Evolutionary conservation across 805 yeast genomes (phyloP), one percentile per base, ranked within the genome.

Genomic region (Zygotorulaspora sp.): DNA sequence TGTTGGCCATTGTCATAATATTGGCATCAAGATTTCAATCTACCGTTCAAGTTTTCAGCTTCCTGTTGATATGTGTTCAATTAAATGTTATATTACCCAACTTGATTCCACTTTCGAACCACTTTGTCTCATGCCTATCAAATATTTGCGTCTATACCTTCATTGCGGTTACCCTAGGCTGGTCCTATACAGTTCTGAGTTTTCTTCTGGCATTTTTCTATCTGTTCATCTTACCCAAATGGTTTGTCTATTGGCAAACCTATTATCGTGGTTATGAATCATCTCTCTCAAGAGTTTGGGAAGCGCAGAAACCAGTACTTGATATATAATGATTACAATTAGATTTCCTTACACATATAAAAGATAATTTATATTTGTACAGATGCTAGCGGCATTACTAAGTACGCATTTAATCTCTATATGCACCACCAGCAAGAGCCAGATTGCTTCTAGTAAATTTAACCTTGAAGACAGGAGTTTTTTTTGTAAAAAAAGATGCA

Each of bases 351-450:
- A 21, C 10, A 21, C 43, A 32, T n/a, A n/a, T n/a, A n/a, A n/a
- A n/a, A n/a, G n/a, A n/a, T n/a, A n/a, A n/a, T n/a, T n/a, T n/a
- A n/a, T 13, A 23, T 7, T 10, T 21, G 10, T 21, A 21, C 13
- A 23, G 4, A n/a, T 12, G 22, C 19, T 25, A n/a, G 11, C 12
- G 8, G 10, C 17, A 12, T 31, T n/a, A 16, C 17, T 10, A 9
- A 12, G 20, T 14, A 12, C n/a, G 20, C 21, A n/a, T 19, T 52
- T 44, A 67, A 21, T 74, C 77, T 47, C 65, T 62, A 52, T 83
- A 87, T 3, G 92, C 92, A 36, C 98, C 97, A 17, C 86, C 97
- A 0, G 96, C 96, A 24, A 92, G 70, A 51, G 95, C 89, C 49
- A 92, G 65, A 64, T 92, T 92, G 43, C 95, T 71, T 59, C 95